Conservation (phyloP, 306 rosid species). For the Begonia loranthoides region DNA sequence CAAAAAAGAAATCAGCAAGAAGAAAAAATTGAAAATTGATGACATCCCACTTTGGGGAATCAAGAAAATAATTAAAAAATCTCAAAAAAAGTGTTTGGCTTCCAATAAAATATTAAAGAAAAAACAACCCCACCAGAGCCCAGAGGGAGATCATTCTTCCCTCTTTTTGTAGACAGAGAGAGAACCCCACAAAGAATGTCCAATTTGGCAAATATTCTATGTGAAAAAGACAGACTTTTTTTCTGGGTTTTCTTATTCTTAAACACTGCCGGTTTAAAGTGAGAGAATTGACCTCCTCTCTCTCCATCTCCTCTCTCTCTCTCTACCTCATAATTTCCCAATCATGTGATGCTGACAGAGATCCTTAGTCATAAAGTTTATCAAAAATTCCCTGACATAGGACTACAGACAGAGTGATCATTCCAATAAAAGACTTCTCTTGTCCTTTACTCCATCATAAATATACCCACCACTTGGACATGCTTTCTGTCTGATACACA, state of each 20-base stretch:
- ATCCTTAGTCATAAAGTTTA: slow-evolving; percentile 1
- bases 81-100: too few relatives aligned
- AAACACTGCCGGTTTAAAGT: not conserved
- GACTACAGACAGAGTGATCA: not conserved
- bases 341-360: slow-evolving; percentile 22
- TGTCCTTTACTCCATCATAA: slow-evolving; percentile 22
- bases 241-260: slow-evolving; percentile 1
- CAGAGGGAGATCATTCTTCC: too few relatives aligned
- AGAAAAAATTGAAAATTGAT: too few relatives aligned
- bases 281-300: not conserved
- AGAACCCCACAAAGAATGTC: too few relatives aligned
- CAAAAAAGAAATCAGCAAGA: too few relatives aligned
- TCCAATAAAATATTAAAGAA: too few relatives aligned
- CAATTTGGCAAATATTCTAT: too few relatives aligned
- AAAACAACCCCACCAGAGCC: too few relatives aligned
- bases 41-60: too few relatives aligned
- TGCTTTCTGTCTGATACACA: slow-evolving; percentile 8
- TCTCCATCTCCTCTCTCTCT: slow-evolving; percentile 1
- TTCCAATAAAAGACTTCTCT: slow-evolving; percentile 10
- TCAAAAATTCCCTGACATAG: slow-evolving; percentile 7
- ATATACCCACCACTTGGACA: slow-evolving; percentile 3
- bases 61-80: too few relatives aligned
- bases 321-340: slow-evolving; percentile 19
- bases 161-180: too few relatives aligned
- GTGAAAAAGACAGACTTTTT: not conserved